These are phyloP conservation scores for Leccinum obscurum DNA, from an alignment of 768 basidiomycete species.

Conservation along the genomic window DNA sequence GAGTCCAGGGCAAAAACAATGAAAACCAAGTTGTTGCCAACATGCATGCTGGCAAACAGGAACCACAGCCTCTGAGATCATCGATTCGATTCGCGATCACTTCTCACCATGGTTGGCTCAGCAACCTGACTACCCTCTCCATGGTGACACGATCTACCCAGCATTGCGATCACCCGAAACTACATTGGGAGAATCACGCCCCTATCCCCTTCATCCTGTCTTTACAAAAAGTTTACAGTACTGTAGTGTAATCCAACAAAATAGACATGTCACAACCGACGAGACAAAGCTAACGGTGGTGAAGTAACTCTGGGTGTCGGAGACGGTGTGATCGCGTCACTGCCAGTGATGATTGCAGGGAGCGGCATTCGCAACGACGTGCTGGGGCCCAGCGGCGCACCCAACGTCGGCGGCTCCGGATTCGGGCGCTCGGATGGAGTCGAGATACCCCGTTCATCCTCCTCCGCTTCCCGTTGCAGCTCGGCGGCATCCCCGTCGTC, in stretches of 20 bases:
- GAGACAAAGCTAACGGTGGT: constrained; percentile 13
- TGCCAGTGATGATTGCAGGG: constrained; percentile 42
- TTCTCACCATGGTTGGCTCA: not conserved
- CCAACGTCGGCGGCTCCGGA: constrained; percentile 54
- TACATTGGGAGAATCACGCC: not conserved
- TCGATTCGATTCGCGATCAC: not conserved
- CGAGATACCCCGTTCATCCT: constrained; percentile 31
- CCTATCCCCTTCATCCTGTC: not conserved
- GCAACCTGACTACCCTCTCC: not conserved
- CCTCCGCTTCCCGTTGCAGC: constrained; percentile 4
- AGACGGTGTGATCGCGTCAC: constrained; percentile 48
- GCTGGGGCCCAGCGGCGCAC: constrained; percentile 44
- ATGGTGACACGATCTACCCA: not conserved
- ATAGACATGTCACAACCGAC: not conserved
- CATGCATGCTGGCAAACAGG: not conserved
- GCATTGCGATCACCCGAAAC: not conserved
- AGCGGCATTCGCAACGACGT: constrained; percentile 37
- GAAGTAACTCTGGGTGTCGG: constrained; percentile 33
- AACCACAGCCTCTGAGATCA: not conserved
- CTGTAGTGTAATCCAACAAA: not conserved
- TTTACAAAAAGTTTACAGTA: not conserved
- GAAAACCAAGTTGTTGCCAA: not conserved
- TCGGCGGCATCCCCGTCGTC: not conserved
- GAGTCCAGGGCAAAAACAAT: not conserved
- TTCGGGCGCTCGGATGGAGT: constrained; percentile 58